These are phyloP conservation scores for Cenchrus fungigraminus DNA, from an alignment of 176 grass and related monocot genomes.

Conservation along the genomic window DNA sequence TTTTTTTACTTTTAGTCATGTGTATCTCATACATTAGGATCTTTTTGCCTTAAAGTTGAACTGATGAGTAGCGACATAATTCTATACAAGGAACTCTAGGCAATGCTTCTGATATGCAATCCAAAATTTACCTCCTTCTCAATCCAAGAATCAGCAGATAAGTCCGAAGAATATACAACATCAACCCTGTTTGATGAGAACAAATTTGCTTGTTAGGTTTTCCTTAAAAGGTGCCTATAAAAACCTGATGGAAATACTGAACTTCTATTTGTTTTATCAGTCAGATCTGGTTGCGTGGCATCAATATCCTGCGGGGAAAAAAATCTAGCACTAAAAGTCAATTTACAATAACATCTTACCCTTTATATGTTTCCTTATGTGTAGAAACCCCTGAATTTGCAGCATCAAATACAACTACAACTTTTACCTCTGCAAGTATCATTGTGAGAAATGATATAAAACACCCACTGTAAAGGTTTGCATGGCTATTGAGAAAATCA, in stretches of 20 bases:
- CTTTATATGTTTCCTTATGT: constrained; percentile 80
- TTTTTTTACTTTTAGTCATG: constrained; percentile 5
- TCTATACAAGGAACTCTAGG: constrained; percentile 19
- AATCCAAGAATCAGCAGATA: constrained; percentile 93
- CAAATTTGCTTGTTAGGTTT: constrained; percentile 31
- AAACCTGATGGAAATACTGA: constrained; percentile 19
- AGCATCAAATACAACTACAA: constrained; percentile 98
- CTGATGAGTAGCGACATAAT: neutral
- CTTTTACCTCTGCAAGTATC: constrained; percentile 77
- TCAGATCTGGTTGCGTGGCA: neutral
- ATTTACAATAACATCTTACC: constrained; percentile 54
- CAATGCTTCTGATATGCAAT: constrained; percentile 27
- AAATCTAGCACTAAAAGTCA: constrained; percentile 7
- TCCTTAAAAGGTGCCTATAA: neutral
- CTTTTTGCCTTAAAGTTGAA: neutral
- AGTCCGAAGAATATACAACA: constrained; percentile 67
- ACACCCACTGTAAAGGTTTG: neutral
- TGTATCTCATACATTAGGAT: constrained; percentile 4
- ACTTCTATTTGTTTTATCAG: constrained; percentile 12
- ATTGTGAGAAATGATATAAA: constrained; percentile 33
- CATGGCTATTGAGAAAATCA: neutral
- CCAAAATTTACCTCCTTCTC: constrained; percentile 72
- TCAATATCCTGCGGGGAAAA: constrained; percentile 4
- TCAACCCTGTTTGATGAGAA: constrained; percentile 75
- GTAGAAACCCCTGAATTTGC: constrained; percentile 60